Evolutionary conservation across 805 yeast species (phyloP), one percentile per base, ranked within the genome.

Genomic region (Nakazawaea peltata): DNA sequence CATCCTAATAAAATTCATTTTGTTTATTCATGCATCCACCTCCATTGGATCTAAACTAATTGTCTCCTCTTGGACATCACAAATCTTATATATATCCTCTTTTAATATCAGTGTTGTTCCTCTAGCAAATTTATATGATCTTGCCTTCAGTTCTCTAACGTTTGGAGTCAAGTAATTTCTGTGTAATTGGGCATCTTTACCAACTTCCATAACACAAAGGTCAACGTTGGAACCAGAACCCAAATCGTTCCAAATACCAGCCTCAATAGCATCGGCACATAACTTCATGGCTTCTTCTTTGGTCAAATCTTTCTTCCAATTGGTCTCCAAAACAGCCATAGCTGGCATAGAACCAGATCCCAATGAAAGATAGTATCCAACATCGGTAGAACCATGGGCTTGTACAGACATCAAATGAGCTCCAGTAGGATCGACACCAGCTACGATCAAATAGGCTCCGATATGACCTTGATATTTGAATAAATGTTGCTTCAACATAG

Each of bases 181-280:
- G 56, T 72, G 66, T 37, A 90, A 69, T 42, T 71, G 75, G 8
- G 97, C 95, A 57, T 85, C 94, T 55, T 84, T 77, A 43, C 92
- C 95, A 28, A 73, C 65, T 62, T 90, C 97, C 94, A 92, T 86
- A 13, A 92, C 97, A 67, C 97, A 92, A 43, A 92, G 67, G 57
- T 92, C 98, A 25, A 92, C 97, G 54, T 92, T 92, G 19, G 98
- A 92, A 56, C 98, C 98, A 1, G 97, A 90, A 33, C 98, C 98
- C 54, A 90, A 73, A 69, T 92, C 98, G 61, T 92, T 92, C 95
- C 96, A 92, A 51, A 92, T 90, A 73, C 98, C 98, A 13, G 95
- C 86, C 62, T 85, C 84, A 52, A 92, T 92, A 18, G 97, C 97
- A 46, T 84, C 87, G 3, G 95, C 67, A 42, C 95, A 90, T 36